Conservation (phyloP, 768 basidiomycete genomes). For the Mycena galopus region DNA sequence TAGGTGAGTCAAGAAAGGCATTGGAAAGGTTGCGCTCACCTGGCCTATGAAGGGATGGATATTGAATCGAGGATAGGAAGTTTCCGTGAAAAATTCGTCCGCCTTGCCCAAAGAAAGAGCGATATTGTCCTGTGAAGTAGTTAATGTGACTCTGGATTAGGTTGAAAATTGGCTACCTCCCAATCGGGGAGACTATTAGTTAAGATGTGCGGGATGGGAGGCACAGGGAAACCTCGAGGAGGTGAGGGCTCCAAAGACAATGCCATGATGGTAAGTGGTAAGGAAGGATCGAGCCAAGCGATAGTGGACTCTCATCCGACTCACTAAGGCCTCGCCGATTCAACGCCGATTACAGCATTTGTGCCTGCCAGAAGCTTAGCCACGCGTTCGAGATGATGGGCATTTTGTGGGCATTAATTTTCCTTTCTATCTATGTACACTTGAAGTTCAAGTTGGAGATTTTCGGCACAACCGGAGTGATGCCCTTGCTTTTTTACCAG, state of each 20-base stretch:
- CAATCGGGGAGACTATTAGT: constrained; percentile 23
- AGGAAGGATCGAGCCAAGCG: background rate
- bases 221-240: constrained; percentile 14
- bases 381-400: no score
- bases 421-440: no score
- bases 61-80: constrained; percentile 26
- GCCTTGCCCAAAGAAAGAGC: constrained; percentile 2
- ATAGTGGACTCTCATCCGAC: no score
- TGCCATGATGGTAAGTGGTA: background rate
- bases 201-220: constrained; percentile 27
- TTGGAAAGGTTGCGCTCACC: background rate
- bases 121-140: constrained; percentile 13
- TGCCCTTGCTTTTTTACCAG: no score
- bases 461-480: no score
- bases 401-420: no score
- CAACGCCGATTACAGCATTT: background rate
- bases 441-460: no score
- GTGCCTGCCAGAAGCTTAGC: background rate
- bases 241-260: constrained; percentile 15
- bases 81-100: background rate
- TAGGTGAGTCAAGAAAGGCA: background rate
- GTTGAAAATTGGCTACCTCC: no score
- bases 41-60: constrained; percentile 15
- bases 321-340: no score
- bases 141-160: no score